Percentiles rank a stretch among this genome's conserved stretches.
Evolutionary conservation across 2,329 filamentous ascomycete species (phyloP).

Genomic region (Scedosporium dehoogii): DNA sequence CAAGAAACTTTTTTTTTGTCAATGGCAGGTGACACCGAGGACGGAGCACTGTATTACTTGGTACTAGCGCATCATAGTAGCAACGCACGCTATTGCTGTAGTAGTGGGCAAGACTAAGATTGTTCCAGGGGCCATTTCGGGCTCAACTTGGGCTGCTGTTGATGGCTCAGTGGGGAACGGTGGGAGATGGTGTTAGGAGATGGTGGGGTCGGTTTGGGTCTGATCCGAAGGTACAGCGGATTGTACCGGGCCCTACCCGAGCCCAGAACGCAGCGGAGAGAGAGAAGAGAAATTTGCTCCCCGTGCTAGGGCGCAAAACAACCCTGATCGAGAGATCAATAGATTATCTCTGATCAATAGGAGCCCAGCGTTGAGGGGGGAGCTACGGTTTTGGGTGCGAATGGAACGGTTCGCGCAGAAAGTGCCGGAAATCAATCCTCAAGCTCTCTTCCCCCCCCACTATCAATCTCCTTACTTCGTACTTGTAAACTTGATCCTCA

Average conservation of each 20-base stretch:
- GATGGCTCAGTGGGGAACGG: neutral
- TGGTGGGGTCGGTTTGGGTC: neutral
- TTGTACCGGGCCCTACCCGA: neutral
- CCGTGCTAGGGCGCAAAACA: neutral
- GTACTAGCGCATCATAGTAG: neutral
- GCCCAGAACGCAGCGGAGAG: neutral
- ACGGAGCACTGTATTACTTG: neutral
- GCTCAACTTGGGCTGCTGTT: neutral
- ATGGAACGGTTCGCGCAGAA: neutral
- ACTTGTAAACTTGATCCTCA: too few relatives aligned
- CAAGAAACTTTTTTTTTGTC: neutral
- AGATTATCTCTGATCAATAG: neutral
- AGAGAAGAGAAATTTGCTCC: neutral
- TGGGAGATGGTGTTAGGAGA: neutral
- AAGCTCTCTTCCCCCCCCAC: too few relatives aligned
- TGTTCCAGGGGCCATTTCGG: neutral
- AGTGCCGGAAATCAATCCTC: neutral
- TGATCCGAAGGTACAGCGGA: neutral
- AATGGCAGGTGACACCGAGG: neutral
- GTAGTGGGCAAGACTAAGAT: neutral
- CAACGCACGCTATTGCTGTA: neutral
- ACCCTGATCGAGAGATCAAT: neutral
- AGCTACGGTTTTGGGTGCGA: neutral
- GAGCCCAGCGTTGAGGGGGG: neutral
- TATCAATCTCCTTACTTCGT: too few relatives aligned